Conservation (phyloP, 2,329 filamentous ascomycete genomes). For the Fusarium abutilonis region DNA sequence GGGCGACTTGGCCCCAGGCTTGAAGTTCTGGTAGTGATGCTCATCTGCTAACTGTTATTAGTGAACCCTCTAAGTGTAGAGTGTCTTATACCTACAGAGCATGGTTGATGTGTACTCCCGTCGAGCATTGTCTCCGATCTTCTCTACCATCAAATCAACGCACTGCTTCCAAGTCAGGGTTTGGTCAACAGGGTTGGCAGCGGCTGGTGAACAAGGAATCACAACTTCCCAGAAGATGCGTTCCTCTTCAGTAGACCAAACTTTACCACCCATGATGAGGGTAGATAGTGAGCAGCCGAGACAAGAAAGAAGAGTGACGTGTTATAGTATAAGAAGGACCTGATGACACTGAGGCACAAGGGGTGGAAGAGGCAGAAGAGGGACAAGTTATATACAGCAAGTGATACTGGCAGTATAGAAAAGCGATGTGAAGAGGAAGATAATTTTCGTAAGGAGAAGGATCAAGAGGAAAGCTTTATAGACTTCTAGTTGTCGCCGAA, state of each 20-base stretch:
- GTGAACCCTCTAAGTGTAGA: background rate
- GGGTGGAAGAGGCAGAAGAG: background rate
- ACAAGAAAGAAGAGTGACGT: background rate
- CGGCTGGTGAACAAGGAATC: constrained; percentile 52
- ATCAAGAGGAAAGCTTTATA: constrained; percentile 33
- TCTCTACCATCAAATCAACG: constrained; percentile 52
- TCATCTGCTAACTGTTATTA: constrained; percentile 51
- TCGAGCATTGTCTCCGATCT: constrained; percentile 49
- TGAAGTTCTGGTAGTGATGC: constrained; percentile 58
- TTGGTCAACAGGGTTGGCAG: constrained; percentile 35
- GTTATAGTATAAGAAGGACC: background rate
- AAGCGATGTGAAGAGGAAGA: constrained; percentile 9
- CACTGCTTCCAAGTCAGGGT: constrained; percentile 52
- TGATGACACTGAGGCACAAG: constrained; percentile 2
- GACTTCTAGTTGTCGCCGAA: constrained; percentile 1
- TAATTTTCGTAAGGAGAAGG: background rate
- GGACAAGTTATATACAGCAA: constrained; percentile 15
- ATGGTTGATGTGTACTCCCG: constrained; percentile 54
- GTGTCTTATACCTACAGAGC: constrained; percentile 46
- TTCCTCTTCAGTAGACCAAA: constrained; percentile 62
- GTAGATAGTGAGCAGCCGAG: background rate
- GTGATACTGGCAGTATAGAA: constrained; percentile 3
- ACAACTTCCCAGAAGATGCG: constrained; percentile 58
- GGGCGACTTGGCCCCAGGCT: constrained; percentile 51
- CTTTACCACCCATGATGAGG: constrained; percentile 59